A percentile compares a stretch with the other conserved stretches of the same genome.
Evolutionary conservation across 2,329 filamentous ascomycete genomes (phyloP).

Genomic region (Trichothecium sympodiale): DNA sequence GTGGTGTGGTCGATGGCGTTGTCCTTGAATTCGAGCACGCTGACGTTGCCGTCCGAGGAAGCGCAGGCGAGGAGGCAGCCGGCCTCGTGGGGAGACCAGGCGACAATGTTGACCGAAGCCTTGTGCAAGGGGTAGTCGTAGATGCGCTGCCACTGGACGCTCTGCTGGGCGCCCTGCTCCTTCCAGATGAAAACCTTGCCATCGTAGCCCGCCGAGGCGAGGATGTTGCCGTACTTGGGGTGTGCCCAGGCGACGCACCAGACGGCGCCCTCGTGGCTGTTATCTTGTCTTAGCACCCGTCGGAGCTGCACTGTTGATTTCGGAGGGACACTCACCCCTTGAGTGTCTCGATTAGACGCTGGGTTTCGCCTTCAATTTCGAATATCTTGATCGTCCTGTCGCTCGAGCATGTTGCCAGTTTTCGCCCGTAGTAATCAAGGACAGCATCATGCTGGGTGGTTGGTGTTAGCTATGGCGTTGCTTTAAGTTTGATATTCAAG

Average conservation of each 20-base stretch:
- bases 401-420: slow-evolving; percentile 92
- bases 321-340: slow-evolving; percentile 58
- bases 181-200: slow-evolving; percentile 98
- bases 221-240: slow-evolving; percentile 96
- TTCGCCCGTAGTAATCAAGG: slow-evolving; percentile 94
- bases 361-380: slow-evolving; percentile 87
- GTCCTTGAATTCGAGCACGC: slow-evolving; percentile 93
- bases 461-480: background rate
- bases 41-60: slow-evolving; percentile 86
- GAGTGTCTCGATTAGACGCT: slow-evolving; percentile 82
- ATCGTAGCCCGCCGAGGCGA: slow-evolving; percentile 91
- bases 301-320: background rate
- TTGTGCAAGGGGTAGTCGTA: slow-evolving; percentile 92
- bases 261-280: slow-evolving; percentile 87
- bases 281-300: background rate
- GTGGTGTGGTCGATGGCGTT: slow-evolving; percentile 83
- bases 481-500: slow-evolving; percentile 3
- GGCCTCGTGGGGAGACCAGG: slow-evolving; percentile 94
- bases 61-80: slow-evolving; percentile 93
- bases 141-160: slow-evolving; percentile 67
- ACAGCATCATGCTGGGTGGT: slow-evolving; percentile 80
- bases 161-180: slow-evolving; percentile 50
- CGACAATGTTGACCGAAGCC: slow-evolving; percentile 90
- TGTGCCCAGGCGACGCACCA: slow-evolving; percentile 99
- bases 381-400: slow-evolving; percentile 99